Evolutionary conservation across 257 asterid species (phyloP), one percentile per base, ranked within the genome.

Genomic region (Solanum bukasovii): DNA sequence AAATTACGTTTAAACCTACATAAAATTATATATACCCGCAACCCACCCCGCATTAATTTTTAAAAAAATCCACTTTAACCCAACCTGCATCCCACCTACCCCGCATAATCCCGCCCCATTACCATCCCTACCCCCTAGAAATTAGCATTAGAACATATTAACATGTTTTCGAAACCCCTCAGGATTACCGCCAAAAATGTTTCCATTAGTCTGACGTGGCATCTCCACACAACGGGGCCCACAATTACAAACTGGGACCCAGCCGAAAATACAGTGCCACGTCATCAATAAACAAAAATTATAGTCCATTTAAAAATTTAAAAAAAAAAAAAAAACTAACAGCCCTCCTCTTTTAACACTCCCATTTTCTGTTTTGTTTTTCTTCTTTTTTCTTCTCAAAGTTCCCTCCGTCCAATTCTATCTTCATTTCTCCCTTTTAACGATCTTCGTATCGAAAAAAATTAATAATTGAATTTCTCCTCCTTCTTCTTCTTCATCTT

Each of bases 381-480:
- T n/a, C 11, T 38, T 84, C 67, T 27, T 4, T 16, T 71, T 31
- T n/a, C 11, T 38, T 84, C 67, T 27, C 59, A 85, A 85, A 35
- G 10, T 84, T 70, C 87, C 81, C 82, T 67, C 87, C 87, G 44
- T 31, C 88, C 67, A 86, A 42, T 79, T 79, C 38, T 3, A 1
- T 44, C 49, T 16, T 9, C 87, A 63, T 20, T 72, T 29, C 74
- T 59, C 87, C 78, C 0, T 52, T 1, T 68, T 7, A 10, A n/a
- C 87, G 34, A 37, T 83, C 29, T 63, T 74, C 52, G 10, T 35
- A 35, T 74, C 46, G 40, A 73, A 72, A 33, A 33, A 34, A 72
- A 18, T 7, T 1, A 9, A 20, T 34, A 8, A 18, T 37, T 5
- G 14, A 75, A 21, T 21, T 73, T 35, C 46, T 35, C 46, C 44